phyloP scores from a whole-genome alignment of 2,329 filamentous ascomycete species.

The Calycina herbarum region DNA sequence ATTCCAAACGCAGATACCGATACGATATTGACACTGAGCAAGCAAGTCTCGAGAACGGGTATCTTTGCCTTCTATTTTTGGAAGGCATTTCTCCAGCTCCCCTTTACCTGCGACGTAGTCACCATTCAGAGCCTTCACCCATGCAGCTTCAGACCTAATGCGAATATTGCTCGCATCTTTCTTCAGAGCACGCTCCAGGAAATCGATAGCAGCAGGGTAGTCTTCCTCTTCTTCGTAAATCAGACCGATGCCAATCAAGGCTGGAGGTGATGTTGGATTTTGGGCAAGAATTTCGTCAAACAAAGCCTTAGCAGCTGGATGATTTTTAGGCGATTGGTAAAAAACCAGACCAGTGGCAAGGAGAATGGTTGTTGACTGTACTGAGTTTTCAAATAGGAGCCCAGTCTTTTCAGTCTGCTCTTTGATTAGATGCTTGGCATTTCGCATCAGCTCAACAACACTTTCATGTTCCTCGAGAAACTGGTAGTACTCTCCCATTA shows the following conservation, averaged over 20 bases:
- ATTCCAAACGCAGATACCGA: conserved; percentile 87
- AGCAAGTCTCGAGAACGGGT: conserved; percentile 68
- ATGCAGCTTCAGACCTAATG: conserved; percentile 83
- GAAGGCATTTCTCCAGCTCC: conserved; percentile 70
- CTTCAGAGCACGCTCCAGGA: conserved; percentile 72
- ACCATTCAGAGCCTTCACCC: conserved; percentile 84
- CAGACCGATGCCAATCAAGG: conserved; percentile 84
- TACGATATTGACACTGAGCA: conserved; percentile 81
- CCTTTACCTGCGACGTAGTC: conserved; percentile 67
- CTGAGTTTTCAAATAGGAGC: conserved; percentile 65
- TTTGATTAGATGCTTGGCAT: conserved; percentile 62
- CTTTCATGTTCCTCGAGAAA: conserved; percentile 82
- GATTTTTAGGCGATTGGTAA: conserved; percentile 86
- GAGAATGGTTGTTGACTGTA: conserved; percentile 72
- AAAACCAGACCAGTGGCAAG: conserved; percentile 88
- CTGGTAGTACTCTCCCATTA: conserved; percentile 82
- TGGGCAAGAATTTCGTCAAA: conserved; percentile 80
- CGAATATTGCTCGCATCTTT: conserved; percentile 74
- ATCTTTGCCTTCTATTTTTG: conserved; percentile 62
- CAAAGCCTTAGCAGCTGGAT: conserved; percentile 80
- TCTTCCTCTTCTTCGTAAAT: conserved; percentile 94
- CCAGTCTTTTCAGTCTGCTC: conserved; percentile 67
- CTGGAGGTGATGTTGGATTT: conserved; percentile 74
- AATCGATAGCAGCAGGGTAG: conserved; percentile 77
- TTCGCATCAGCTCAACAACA: conserved; percentile 76